Evolutionary conservation across 2,329 filamentous ascomycete genomes (phyloP), one percentile per base, ranked within the genome.

Genomic region (Parasarocladium wereldwijsianum): DNA sequence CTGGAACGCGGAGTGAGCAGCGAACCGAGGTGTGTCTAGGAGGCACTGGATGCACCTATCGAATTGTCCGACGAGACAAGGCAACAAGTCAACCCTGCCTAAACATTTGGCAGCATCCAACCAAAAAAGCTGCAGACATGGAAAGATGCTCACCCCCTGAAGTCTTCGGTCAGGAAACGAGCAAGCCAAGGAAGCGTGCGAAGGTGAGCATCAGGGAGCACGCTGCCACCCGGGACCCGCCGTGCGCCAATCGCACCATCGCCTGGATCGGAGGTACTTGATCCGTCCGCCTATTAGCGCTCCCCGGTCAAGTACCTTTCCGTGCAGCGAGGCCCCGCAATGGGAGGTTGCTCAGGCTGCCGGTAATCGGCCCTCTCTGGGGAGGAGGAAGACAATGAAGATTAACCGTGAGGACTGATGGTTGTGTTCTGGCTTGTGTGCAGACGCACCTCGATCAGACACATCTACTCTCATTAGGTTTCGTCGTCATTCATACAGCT

Each of bases 251-350:
- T 30, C 19, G 17, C n/a, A 8, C n/a, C 4, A n/a, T 15, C 14
- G 13, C 28, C 28, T 20, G 17, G 20, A 30, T 30, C 28, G 28
- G 28, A 30, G 28, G 28, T 23, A 30, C 28, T 17, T 30, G 28
- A 19, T 19, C 19, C 13, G 28, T 24, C 6, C 8, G 28, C 28
- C 4, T 17, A 6, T 24, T 11, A 7, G 17, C 8, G 28, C 15
- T n/a, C n/a, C 7, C 12, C 14, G 20, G 13, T 11, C 8, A 30
- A 18, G 28, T 30, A 30, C 28, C 28, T 14, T 16, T 14, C 12
- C 7, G 15, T 14, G 4, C 17, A 13, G 18, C 17, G 27, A 22
- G 8, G 8, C n/a, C 20, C 20, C 20, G 20, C 8, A n/a, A n/a
- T 22, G 20, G 8, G 20, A n/a, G 8, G 20, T n/a, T 22, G 20